Evolutionary conservation across 495 filamentous ascomycete species (phyloP).

Genomic region (Sphaerosporella brunnea): DNA sequence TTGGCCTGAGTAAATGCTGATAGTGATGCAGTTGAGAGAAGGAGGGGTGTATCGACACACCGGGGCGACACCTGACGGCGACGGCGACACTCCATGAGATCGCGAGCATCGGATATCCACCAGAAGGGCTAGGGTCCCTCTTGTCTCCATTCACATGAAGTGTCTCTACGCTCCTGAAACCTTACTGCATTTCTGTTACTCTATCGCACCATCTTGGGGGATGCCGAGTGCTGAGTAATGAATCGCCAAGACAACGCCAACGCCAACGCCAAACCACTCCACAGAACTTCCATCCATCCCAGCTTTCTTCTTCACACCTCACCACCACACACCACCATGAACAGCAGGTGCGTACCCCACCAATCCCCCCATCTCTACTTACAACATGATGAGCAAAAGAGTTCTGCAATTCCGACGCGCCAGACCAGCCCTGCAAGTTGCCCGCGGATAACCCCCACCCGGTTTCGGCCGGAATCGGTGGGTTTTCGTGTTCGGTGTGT

Average conservation of each 20-base stretch:
- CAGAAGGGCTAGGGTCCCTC: too few relatives aligned
- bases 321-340: neutral
- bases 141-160: too few relatives aligned
- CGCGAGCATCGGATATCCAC: too few relatives aligned
- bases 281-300: neutral
- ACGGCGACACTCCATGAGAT: too few relatives aligned
- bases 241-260: neutral
- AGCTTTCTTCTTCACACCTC: neutral
- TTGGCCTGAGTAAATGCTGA: too few relatives aligned
- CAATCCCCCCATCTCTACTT: neutral
- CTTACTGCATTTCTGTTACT: too few relatives aligned
- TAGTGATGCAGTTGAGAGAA: too few relatives aligned
- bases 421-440: neutral
- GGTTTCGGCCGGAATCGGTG: neutral
- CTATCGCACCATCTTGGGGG: neutral
- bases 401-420: neutral
- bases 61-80: too few relatives aligned
- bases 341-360: neutral
- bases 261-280: neutral
- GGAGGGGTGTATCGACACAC: too few relatives aligned
- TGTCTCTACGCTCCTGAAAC: too few relatives aligned
- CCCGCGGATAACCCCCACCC: neutral
- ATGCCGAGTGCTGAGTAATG: neutral
- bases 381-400: slow-evolving; percentile 1
- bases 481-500: neutral